Evolutionary conservation across 306 rosid genomes (phyloP).

Genomic region (Citrullus amarus): DNA sequence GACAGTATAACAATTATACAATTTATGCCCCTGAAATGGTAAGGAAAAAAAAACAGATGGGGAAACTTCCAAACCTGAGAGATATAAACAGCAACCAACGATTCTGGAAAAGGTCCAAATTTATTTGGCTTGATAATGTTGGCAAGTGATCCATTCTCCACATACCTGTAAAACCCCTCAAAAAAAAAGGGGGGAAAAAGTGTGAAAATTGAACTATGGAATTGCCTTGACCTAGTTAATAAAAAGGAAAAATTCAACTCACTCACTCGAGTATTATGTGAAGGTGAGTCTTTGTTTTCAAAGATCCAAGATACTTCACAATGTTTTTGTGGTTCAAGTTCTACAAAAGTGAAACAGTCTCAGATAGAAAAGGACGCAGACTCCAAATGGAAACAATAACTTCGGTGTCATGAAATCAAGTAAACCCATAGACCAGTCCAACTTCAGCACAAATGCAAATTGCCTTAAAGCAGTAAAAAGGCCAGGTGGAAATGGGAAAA

Average conservation of each 20-base stretch:
- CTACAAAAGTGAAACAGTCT: conserved; percentile 39
- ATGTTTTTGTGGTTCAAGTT: conserved; percentile 96
- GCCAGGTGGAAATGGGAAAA: not conserved
- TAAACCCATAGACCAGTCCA: not conserved
- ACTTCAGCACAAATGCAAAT: not conserved
- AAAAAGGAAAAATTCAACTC: conserved; percentile 8
- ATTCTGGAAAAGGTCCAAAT: conserved; percentile 98
- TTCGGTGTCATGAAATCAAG: not conserved
- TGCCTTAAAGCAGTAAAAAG: not conserved
- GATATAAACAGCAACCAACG: conserved; percentile 89
- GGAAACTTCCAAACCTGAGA: conserved; percentile 54
- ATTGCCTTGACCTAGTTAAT: not conserved
- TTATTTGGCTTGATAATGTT: conserved; percentile 98
- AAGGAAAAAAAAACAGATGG: not conserved
- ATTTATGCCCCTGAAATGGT: not conserved
- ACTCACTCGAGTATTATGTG: conserved; percentile 94
- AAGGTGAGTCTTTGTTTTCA: conserved; percentile 91
- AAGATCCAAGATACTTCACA: conserved; percentile 98
- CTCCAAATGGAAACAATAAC: not conserved
- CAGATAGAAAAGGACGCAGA: conserved; percentile 9
- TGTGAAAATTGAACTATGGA: not conserved
- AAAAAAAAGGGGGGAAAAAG: not conserved
- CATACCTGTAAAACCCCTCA: conserved; percentile 43
- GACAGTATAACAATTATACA: not conserved
- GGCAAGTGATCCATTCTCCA: conserved; percentile 97